Evolutionary conservation across 2,329 filamentous ascomycete genomes (phyloP).

Genomic region (Dactylellina cionopaga): DNA sequence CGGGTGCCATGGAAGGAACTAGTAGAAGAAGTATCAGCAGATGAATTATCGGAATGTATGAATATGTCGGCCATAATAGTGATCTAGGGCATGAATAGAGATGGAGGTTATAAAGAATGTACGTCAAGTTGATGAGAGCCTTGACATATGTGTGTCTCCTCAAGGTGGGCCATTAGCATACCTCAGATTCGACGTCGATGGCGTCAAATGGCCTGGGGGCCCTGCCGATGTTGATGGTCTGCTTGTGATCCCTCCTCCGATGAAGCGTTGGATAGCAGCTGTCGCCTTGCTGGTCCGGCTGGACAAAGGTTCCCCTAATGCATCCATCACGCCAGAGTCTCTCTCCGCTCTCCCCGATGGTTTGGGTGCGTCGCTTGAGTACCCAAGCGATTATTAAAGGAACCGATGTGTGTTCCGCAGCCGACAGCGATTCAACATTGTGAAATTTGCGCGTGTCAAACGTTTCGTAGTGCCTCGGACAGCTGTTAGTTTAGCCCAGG

Average conservation of each 20-base stretch:
- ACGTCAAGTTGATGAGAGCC: neutral
- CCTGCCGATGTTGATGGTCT: slow-evolving; percentile 46
- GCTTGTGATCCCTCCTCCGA: slow-evolving; percentile 39
- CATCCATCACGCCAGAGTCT: slow-evolving; percentile 32
- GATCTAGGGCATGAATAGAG: neutral
- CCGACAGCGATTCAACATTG: slow-evolving; percentile 26
- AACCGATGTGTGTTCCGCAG: slow-evolving; percentile 23
- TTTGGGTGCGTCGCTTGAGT: slow-evolving; percentile 4
- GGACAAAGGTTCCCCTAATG: slow-evolving; percentile 33
- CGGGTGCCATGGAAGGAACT: slow-evolving; percentile 51
- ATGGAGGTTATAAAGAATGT: neutral
- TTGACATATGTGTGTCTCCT: too few relatives aligned
- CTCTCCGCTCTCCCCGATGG: neutral
- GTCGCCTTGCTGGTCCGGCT: slow-evolving; percentile 38
- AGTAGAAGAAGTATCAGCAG: slow-evolving; percentile 11
- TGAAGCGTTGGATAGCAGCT: slow-evolving; percentile 47
- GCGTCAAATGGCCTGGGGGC: slow-evolving; percentile 28
- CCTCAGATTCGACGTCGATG: slow-evolving; percentile 46
- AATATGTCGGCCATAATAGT: slow-evolving; percentile 1
- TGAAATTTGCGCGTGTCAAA: slow-evolving; percentile 24
- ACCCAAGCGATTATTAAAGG: slow-evolving; percentile 15
- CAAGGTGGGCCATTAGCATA: too few relatives aligned
- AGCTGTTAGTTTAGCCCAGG: neutral
- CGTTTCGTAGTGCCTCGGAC: neutral
- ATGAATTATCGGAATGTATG: slow-evolving; percentile 11